Base-by-base conservation (phyloP, 192 early-diverging fungal genomes). In the Podila epicladia region DNA sequence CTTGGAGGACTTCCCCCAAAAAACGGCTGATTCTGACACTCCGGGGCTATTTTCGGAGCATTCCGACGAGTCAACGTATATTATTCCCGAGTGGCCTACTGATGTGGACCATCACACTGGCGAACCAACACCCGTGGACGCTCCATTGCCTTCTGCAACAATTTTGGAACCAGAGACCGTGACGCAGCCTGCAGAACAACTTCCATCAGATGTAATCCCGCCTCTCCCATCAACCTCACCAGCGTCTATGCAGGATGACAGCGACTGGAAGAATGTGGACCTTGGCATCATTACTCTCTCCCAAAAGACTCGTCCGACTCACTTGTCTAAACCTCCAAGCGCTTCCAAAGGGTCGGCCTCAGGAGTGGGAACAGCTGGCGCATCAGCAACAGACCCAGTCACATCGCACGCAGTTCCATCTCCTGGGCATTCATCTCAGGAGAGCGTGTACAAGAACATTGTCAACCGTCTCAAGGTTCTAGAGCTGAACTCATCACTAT, bases 361-460 rank as follows among this genome's bases (percentile, higher is more conserved):
- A 41, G 72, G 73, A n/a, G 31, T 63, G 38, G 63, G 73, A 8
- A 59, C 75, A 24, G 37, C 72, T 62, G 55, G 45, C 26, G 19
- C 80, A 15, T 12, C 75, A 17, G 49, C 65, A 31, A 49, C 65
- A 45, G 58, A 74, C 15, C 5, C 65, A 24, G 38, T 59, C 5
- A 28, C 74, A 0, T 6, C 61, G 3, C 74, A 53, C 24, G 57
- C 80, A n/a, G 26, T 64, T 22, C 68, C 67, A 62, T 51, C 73
- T 15, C 65, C 67, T 37, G 58, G 58, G 26, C 73, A 78, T 24
- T 77, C 83, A 2, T 89, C 89, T 15, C 94, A 96, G 70, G 95
- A 85, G 49, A 85, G 78, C 66, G 73, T 97, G 41, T 97, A 95
- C 82, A 96, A 97, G 63, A 96, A 92, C 9, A 96, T 98, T 37